These are phyloP conservation scores for Marasmius oreades DNA, from an alignment of 1,284 basidiomycete genomes.

Conservation along the genomic window DNA sequence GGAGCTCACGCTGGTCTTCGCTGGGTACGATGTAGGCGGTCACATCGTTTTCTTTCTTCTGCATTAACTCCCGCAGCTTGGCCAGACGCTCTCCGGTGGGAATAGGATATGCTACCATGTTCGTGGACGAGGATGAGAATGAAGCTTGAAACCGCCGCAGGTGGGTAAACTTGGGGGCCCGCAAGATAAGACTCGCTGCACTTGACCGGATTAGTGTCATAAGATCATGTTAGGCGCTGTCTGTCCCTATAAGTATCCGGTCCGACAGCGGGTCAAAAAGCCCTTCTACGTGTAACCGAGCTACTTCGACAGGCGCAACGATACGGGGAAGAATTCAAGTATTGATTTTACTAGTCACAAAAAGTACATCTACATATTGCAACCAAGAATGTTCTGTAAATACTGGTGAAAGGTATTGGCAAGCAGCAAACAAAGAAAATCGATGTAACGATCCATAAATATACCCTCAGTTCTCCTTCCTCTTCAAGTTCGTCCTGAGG, in stretches of 20 bases:
- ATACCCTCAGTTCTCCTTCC: neutral
- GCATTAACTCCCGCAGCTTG: slow-evolving; percentile 66
- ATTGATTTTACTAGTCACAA: too few species aligned
- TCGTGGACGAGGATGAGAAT: neutral
- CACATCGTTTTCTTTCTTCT: slow-evolving; percentile 49
- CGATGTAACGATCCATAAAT: too few species aligned
- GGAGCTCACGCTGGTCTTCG: slow-evolving; percentile 80
- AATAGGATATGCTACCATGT: slow-evolving; percentile 28
- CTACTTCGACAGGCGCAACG: too few species aligned
- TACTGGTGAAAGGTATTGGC: too few species aligned
- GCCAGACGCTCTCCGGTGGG: slow-evolving; percentile 60
- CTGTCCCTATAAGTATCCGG: too few species aligned
- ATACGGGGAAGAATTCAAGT: too few species aligned
- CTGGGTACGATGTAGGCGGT: slow-evolving; percentile 79
- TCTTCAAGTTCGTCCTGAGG: neutral
- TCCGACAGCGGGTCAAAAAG: too few species aligned
- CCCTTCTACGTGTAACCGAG: too few species aligned
- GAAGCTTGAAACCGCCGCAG: neutral
- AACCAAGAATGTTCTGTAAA: too few species aligned
- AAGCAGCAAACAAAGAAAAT: too few species aligned
- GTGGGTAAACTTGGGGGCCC: neutral
- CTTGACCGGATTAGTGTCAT: neutral
- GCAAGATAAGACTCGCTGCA: neutral
- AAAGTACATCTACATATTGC: too few species aligned
- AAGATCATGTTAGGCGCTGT: neutral